Conservation (phyloP, 805 yeast species). For the Saturnispora besseyi region DNA sequence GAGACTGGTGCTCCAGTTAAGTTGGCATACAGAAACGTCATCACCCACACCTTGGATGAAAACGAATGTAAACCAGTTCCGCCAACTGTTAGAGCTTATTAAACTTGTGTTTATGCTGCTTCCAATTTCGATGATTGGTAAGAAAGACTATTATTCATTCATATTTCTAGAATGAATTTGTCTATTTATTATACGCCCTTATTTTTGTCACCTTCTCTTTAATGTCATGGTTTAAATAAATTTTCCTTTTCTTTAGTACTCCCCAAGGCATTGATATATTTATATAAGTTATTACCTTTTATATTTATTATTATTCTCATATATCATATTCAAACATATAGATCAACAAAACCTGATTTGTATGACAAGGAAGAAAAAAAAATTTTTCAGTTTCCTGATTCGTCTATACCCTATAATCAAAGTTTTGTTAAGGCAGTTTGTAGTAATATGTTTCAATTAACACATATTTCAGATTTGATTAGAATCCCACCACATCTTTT, state of each 20-base stretch:
- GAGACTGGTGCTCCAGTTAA: conserved; percentile 59
- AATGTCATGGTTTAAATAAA: neutral
- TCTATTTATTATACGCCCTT: neutral
- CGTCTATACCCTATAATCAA: neutral
- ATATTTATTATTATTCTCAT: neutral
- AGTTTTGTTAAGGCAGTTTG: neutral
- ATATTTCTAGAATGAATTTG: neutral
- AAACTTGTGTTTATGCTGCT: conserved; percentile 15
- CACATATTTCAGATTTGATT: conserved; percentile 74
- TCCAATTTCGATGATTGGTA: neutral
- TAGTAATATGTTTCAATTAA: conserved; percentile 68
- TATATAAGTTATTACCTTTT: neutral
- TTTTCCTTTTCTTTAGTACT: conserved; percentile 5
- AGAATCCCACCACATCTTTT: conserved; percentile 84
- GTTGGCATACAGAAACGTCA: conserved; percentile 81
- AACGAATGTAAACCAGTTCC: conserved; percentile 92
- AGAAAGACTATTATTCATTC: neutral
- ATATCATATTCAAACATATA: neutral
- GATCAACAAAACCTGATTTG: neutral
- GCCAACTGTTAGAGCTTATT: conserved; percentile 93
- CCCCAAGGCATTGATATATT: neutral
- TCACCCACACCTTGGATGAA: conserved; percentile 78
- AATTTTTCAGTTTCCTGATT: neutral
- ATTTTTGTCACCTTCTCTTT: conserved; percentile 1
- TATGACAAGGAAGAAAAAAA: neutral